phyloP scores from a whole-genome alignment of 768 basidiomycete genomes.

The Tricholoma saponaceum region DNA sequence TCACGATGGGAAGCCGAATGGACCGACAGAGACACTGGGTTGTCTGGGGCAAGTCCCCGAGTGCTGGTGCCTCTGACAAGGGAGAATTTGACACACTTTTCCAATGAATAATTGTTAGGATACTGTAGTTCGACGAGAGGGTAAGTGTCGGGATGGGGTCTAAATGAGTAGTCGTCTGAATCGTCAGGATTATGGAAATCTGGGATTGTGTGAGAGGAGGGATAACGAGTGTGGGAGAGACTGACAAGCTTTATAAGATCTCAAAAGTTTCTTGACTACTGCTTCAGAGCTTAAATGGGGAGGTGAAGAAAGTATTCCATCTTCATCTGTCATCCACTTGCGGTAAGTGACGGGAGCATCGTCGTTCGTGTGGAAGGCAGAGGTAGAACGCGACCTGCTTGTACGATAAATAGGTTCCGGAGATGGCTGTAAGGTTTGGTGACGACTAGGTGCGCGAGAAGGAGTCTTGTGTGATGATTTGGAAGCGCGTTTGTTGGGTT shows the following conservation, averaged over 20 bases:
- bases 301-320: constrained; percentile 46
- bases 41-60: neutral
- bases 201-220: constrained; percentile 22
- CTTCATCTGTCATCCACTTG: constrained; percentile 48
- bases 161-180: constrained; percentile 57
- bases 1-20: neutral
- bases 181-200: constrained; percentile 71
- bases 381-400: constrained; percentile 65
- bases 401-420: constrained; percentile 54
- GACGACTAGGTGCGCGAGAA: constrained; percentile 43
- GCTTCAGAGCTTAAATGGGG: constrained; percentile 59
- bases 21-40: neutral
- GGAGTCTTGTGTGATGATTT: constrained; percentile 28
- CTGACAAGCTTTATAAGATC: constrained; percentile 69
- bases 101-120: constrained; percentile 64
- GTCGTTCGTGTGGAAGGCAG: constrained; percentile 40
- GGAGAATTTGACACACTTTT: constrained; percentile 46
- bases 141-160: constrained; percentile 54
- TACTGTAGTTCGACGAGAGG: constrained; percentile 77
- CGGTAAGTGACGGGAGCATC: constrained; percentile 34
- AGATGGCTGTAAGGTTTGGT: constrained; percentile 35
- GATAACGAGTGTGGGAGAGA: constrained; percentile 7
- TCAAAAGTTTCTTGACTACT: constrained; percentile 59
- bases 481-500: constrained; percentile 29
- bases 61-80: neutral